Evolutionary conservation across 2,329 filamentous ascomycete species (phyloP).

Genomic region (Microcyclospora tardicrescens): DNA sequence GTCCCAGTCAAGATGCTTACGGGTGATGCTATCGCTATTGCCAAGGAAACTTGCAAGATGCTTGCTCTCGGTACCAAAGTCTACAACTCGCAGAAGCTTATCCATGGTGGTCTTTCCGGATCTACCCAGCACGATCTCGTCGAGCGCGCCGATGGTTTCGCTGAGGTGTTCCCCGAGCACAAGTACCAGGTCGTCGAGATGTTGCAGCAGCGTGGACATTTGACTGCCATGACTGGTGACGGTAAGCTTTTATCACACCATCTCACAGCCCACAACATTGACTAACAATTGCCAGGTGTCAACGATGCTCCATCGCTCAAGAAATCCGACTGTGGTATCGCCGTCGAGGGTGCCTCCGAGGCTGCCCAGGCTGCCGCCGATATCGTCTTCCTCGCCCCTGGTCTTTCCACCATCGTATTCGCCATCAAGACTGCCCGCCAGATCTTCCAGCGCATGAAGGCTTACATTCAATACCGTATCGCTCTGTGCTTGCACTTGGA

Average conservation of each 20-base stretch:
- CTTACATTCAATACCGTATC: constrained; percentile 66
- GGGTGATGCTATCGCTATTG: constrained; percentile 67
- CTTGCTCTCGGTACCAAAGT: constrained; percentile 67
- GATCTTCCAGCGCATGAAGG: constrained; percentile 69
- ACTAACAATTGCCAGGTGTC: constrained; percentile 34
- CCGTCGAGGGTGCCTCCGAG: constrained; percentile 58
- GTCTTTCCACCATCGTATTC: constrained; percentile 57
- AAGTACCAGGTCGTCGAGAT: constrained; percentile 67
- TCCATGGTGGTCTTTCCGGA: constrained; percentile 61
- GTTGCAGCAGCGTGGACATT: constrained; percentile 59
- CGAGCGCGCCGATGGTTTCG: constrained; percentile 61
- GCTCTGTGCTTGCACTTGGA: constrained; percentile 61
- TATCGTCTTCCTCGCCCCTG: constrained; percentile 62
- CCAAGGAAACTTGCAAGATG: constrained; percentile 75
- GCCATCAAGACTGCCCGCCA: constrained; percentile 63
- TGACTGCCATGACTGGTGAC: constrained; percentile 66
- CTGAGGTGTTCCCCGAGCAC: constrained; percentile 63
- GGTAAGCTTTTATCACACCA: constrained; percentile 25
- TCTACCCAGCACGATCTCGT: constrained; percentile 64
- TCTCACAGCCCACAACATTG: background rate
- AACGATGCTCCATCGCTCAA: constrained; percentile 63
- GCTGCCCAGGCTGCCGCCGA: constrained; percentile 60
- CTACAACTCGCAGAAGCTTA: constrained; percentile 67
- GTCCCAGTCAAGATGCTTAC: constrained; percentile 72
- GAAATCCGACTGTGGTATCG: constrained; percentile 63